A percentile compares a stretch with the other conserved stretches of the same genome.
Conservation (phyloP, 768 basidiomycete genomes). For the Gymnopilus junonius region DNA sequence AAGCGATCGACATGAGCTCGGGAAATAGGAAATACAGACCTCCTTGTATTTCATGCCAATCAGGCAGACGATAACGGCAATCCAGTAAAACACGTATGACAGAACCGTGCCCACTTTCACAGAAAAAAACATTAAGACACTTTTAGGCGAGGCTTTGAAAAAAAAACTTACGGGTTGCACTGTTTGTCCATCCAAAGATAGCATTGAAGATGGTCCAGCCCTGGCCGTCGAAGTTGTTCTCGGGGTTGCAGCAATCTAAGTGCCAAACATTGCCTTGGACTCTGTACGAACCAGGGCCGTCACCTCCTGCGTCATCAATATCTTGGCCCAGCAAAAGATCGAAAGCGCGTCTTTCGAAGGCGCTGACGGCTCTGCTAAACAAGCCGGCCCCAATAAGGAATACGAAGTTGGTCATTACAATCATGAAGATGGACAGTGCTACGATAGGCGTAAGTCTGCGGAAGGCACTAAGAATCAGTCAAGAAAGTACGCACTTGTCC, state of each 20-base stretch:
- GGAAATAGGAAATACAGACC: constrained; percentile 32
- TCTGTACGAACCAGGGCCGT: constrained; percentile 85
- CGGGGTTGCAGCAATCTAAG: constrained; percentile 77
- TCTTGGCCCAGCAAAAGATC: constrained; percentile 72
- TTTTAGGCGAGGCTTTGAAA: not conserved
- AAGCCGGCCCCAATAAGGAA: constrained; percentile 95
- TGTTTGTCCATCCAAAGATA: constrained; percentile 90
- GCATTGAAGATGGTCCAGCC: constrained; percentile 87
- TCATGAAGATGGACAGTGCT: constrained; percentile 86
- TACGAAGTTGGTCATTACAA: constrained; percentile 90
- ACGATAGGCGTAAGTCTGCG: not conserved
- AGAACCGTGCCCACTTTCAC: constrained; percentile 74
- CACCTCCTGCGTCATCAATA: constrained; percentile 66
- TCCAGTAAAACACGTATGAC: constrained; percentile 93
- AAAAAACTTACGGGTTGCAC: constrained; percentile 59
- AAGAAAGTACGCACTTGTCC: constrained; percentile 54
- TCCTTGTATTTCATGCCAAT: constrained; percentile 69
- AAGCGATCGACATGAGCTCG: not conserved
- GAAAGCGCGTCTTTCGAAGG: constrained; percentile 74
- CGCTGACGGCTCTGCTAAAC: constrained; percentile 77
- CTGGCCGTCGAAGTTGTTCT: constrained; percentile 48
- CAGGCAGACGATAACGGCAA: constrained; percentile 73
- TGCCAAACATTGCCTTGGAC: constrained; percentile 90
- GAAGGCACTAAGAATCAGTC: not conserved
- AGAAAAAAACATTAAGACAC: not conserved